A percentile compares a stretch with the other conserved stretches of the same genome.
Evolutionary conservation across 1,139 yeast species (phyloP).

Genomic region (Debaryomyces coudertii): DNA sequence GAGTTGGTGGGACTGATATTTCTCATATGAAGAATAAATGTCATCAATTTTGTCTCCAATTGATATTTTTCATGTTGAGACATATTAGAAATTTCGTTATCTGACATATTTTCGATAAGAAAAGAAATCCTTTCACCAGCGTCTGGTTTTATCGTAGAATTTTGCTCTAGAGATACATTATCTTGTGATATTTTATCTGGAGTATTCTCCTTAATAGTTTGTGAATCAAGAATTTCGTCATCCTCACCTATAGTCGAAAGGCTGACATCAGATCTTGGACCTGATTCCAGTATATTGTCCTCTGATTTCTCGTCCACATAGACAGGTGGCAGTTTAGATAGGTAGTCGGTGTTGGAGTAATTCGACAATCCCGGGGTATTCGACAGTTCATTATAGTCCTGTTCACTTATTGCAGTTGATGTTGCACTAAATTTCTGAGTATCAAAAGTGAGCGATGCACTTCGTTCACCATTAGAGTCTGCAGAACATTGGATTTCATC

Average conservation of each 20-base stretch:
- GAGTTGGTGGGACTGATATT: slow-evolving; percentile 5
- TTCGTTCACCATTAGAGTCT: background rate
- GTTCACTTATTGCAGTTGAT: background rate
- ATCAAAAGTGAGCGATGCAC: background rate
- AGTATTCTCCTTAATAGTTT: background rate
- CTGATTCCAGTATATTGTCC: background rate
- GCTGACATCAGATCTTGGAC: background rate
- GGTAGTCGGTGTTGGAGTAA: background rate
- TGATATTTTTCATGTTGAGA: slow-evolving; percentile 23
- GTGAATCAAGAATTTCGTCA: slow-evolving; percentile 2
- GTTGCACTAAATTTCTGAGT: background rate
- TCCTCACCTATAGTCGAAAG: background rate
- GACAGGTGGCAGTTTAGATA: background rate
- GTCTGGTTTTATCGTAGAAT: background rate
- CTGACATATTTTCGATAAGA: slow-evolving; percentile 13
- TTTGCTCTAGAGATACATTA: background rate
- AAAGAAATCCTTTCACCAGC: background rate
- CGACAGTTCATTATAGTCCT: background rate
- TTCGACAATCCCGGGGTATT: background rate
- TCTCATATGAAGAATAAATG: slow-evolving; percentile 38
- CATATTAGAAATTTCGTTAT: slow-evolving; percentile 24
- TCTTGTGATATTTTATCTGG: background rate
- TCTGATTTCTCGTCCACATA: background rate
- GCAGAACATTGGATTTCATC: background rate
- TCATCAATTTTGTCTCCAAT: slow-evolving; percentile 37